A percentile compares a stretch with the other conserved stretches of the same genome.
These are phyloP conservation scores for Pistacia vera DNA, from an alignment of 345 rosid genomes.

Conservation along the genomic window DNA sequence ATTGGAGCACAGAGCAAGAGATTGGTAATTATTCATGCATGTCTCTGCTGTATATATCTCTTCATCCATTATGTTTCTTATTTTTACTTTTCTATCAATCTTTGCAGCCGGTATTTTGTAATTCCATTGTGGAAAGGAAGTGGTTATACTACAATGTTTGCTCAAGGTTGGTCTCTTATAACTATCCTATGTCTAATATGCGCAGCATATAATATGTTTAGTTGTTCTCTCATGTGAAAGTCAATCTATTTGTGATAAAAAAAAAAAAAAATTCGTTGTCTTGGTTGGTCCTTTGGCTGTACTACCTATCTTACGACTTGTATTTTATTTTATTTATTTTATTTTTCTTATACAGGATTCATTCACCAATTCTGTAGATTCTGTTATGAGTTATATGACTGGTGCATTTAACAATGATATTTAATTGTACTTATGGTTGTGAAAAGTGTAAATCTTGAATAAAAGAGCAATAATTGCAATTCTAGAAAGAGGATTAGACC, in stretches of 20 bases:
- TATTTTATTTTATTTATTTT: neutral
- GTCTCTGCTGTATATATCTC: constrained; percentile 10
- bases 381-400: neutral
- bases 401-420: no score
- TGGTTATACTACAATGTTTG: constrained; percentile 90
- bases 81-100: constrained; percentile 8
- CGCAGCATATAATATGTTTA: neutral
- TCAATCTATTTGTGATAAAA: constrained; percentile 4
- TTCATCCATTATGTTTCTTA: neutral
- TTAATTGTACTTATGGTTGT: no score
- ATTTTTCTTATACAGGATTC: neutral
- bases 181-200: neutral
- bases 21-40: constrained; percentile 54
- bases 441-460: no score
- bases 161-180: constrained; percentile 62
- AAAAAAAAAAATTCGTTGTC: neutral
- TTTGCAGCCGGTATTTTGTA: constrained; percentile 83
- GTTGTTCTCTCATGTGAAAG: neutral
- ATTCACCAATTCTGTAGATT: neutral
- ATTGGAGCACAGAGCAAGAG: constrained; percentile 76
- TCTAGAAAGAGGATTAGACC: neutral
- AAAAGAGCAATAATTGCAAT: neutral
- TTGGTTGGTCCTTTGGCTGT: neutral
- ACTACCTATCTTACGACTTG: neutral
- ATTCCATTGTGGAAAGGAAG: constrained; percentile 89